Evolutionary conservation across 768 basidiomycete genomes (phyloP), one percentile per base, ranked within the genome.

Genomic region (Hericium erinaceus): DNA sequence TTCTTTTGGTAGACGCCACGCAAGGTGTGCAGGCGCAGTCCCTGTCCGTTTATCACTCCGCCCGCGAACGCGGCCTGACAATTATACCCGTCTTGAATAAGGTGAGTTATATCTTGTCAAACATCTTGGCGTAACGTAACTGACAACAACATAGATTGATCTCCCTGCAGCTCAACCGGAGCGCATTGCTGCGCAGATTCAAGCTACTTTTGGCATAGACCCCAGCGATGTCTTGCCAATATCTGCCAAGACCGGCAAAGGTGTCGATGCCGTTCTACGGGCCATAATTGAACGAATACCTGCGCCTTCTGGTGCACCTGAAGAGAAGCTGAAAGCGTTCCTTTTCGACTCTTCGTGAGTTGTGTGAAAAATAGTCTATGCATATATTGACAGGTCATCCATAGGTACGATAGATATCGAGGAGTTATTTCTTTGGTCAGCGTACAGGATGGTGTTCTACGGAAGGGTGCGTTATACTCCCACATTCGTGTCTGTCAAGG

Each of bases 11-110:
- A 2, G 97, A 99, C 67, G 92, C 92, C n/a, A 92, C 91, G 54
- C 95, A 95, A 75, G 97, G 97, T 16, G 85, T 99, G 8, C 97
- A 99, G 71, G 97, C 97, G 0, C 97, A 99, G 71, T 93, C 95
- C 13, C 84, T 99, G 55, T 95, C 92, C 0, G 95, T 98, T 4
- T 95, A 89, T 64, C 91, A 95, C 63, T 82, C 87, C 49, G 95
- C 95, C 4, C 78, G 75, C 67, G 92, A 95, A 66, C 78, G 84
- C 39, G 85, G 88, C 1, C 71, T 95, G 28, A 85, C 77, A 41
- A 87, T 97, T 51, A 87, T 97, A 51, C 93, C 95, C 10, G 88
- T 98, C 20, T 74, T 97, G 39, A 98, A 97, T 76, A 98, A 97
- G 80, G 92, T 88, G 48, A 22, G 26, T 53, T 12, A 60, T 37